Evolutionary conservation across 78 protist species (phyloP).

Genomic region (Speleostelium caveatum): DNA sequence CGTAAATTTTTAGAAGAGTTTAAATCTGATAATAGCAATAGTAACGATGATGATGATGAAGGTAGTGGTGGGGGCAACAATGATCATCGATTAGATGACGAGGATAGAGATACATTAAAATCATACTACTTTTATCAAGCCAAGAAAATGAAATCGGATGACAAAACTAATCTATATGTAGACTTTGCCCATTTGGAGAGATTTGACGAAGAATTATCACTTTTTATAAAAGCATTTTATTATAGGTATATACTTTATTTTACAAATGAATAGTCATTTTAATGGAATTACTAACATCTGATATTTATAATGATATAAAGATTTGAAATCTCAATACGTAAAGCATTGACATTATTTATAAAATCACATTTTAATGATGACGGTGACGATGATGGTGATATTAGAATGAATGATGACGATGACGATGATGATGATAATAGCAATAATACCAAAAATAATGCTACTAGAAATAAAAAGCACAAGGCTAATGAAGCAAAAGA

Average conservation of each 20-base stretch:
- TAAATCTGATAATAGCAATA: neutral
- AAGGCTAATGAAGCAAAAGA: constrained; percentile 3
- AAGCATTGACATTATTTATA: constrained; percentile 11
- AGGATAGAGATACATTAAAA: no score
- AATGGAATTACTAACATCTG: neutral
- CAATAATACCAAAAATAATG: neutral
- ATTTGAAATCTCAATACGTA: constrained; percentile 29
- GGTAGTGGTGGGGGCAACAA: no score
- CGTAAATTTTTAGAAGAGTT: neutral
- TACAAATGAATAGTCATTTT: neutral
- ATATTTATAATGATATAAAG: neutral
- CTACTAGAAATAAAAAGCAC: neutral
- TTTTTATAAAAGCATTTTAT: constrained; percentile 7
- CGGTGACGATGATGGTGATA: neutral
- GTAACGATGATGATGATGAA: neutral
- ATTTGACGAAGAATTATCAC: constrained; percentile 14
- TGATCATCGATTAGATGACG: no score
- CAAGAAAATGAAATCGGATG: constrained; percentile 22
- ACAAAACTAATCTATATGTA: constrained; percentile 23
- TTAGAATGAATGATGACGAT: neutral
- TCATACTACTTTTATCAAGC: constrained; percentile 6
- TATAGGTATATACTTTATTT: neutral
- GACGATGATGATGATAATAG: neutral
- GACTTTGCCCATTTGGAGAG: constrained; percentile 29
- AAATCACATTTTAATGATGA: neutral